Conservation (phyloP, 2,329 filamentous ascomycete genomes). For the Epicoccum sorghinum region DNA sequence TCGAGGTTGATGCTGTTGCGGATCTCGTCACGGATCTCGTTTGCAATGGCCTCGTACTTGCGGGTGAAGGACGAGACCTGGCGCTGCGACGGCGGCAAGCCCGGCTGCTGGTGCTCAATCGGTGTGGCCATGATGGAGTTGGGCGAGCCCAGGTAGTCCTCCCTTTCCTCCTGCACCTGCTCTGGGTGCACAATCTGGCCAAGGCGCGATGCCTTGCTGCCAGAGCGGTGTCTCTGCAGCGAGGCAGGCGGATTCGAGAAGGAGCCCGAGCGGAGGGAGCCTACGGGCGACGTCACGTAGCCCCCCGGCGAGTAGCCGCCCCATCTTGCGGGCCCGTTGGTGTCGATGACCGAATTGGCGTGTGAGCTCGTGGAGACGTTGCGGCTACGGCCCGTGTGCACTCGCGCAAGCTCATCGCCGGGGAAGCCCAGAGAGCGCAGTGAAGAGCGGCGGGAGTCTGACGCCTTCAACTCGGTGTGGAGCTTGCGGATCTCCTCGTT, state of each 20-base stretch:
- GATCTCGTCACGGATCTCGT: slow-evolving; percentile 42
- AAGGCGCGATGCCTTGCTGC: slow-evolving; percentile 49
- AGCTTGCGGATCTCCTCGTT: slow-evolving; percentile 78
- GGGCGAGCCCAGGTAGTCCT: slow-evolving; percentile 26
- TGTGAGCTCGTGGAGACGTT: slow-evolving; percentile 52
- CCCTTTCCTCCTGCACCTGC: slow-evolving; percentile 28
- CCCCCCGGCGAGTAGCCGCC: slow-evolving; percentile 73
- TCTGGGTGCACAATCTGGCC: slow-evolving; percentile 50
- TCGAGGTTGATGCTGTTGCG: slow-evolving; percentile 24
- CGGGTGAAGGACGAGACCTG: slow-evolving; percentile 46
- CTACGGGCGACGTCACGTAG: slow-evolving; percentile 70
- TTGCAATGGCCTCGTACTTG: slow-evolving; percentile 46
- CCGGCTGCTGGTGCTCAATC: slow-evolving; percentile 11
- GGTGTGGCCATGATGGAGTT: slow-evolving; percentile 4
- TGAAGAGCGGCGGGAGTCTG: slow-evolving; percentile 70
- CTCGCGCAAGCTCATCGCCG: slow-evolving; percentile 32
- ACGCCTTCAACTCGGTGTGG: slow-evolving; percentile 72
- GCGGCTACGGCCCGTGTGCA: slow-evolving; percentile 43
- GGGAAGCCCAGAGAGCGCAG: slow-evolving; percentile 59
- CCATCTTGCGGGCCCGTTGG: slow-evolving; percentile 69
- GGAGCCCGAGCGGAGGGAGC: slow-evolving; percentile 62
- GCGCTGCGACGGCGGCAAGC: slow-evolving; percentile 27
- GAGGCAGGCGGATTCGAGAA: slow-evolving; percentile 46
- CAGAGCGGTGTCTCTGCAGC: slow-evolving; percentile 47
- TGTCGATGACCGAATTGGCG: slow-evolving; percentile 69